A percentile compares a stretch with the other conserved stretches of the same genome.
Conservation (phyloP, 257 asterid species). For the Ajuga chamaepitys region DNA sequence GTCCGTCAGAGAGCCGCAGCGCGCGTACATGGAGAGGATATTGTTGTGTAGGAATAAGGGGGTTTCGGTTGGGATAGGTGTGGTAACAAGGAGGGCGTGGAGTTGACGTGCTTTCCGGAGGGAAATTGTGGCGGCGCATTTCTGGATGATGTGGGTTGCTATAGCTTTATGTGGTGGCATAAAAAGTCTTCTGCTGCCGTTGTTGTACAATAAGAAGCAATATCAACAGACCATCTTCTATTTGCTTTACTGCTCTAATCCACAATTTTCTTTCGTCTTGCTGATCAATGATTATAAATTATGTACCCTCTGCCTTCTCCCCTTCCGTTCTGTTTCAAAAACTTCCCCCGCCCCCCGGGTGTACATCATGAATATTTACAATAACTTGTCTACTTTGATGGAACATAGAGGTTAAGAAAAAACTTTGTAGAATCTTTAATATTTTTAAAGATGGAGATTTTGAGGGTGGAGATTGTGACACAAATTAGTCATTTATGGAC, state of each 20-base stretch:
- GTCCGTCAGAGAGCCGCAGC: conserved; percentile 50
- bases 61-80: conserved; percentile 14
- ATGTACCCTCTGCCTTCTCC: too few species aligned
- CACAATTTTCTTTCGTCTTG: not conserved
- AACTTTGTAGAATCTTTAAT: too few species aligned
- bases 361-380: too few species aligned
- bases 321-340: too few species aligned
- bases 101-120: conserved; percentile 58
- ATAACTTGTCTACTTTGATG: too few species aligned
- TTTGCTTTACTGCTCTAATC: not conserved
- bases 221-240: not conserved
- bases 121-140: conserved; percentile 50
- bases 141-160: conserved; percentile 33
- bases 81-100: conserved; percentile 60
- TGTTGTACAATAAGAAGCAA: not conserved
- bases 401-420: too few species aligned
- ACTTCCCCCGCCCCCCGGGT: too few species aligned
- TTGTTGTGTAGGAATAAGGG: conserved; percentile 53
- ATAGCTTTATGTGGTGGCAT: conserved; percentile 48
- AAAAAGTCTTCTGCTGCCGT: not conserved
- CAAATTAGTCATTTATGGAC: too few species aligned
- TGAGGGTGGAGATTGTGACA: too few species aligned
- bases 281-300: too few species aligned
- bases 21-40: conserved; percentile 65
- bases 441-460: too few species aligned